These are phyloP conservation scores for Vachellia pachyceras DNA, from an alignment of 306 rosid genomes.

Conservation along the genomic window DNA sequence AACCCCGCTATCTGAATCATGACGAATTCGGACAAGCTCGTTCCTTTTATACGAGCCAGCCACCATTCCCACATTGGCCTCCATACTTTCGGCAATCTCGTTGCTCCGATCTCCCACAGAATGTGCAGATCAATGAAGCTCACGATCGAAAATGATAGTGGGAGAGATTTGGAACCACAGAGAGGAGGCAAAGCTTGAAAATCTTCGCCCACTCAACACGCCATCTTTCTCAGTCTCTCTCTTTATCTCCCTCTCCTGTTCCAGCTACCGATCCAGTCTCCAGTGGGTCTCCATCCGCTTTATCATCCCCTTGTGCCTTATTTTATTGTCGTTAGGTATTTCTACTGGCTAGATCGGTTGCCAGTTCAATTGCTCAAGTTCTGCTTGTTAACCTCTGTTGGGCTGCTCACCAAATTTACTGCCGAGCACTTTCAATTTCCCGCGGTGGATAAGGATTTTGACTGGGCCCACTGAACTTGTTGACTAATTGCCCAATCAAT, in stretches of 20 bases:
- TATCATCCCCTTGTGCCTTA: constrained; percentile 8
- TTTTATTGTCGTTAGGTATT: constrained; percentile 9
- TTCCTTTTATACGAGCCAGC: constrained; percentile 77
- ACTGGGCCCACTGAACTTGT: constrained; percentile 4
- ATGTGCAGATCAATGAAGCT: constrained; percentile 11
- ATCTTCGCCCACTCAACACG: constrained; percentile 58
- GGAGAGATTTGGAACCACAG: constrained; percentile 3
- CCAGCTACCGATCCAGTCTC: background rate
- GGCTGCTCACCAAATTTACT: background rate
- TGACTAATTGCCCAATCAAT: background rate
- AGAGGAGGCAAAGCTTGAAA: constrained; percentile 14
- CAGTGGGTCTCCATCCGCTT: constrained; percentile 3
- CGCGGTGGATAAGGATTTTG: too few species aligned
- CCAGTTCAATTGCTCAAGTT: constrained; percentile 22
- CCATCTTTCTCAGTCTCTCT: constrained; percentile 32
- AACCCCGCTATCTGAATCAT: constrained; percentile 79
- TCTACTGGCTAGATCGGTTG: constrained; percentile 46
- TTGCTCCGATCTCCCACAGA: background rate
- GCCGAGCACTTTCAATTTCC: background rate
- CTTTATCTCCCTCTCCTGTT: constrained; percentile 17
- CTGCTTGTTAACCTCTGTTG: background rate
- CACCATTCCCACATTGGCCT: constrained; percentile 74
- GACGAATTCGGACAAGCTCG: constrained; percentile 80
- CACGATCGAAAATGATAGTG: background rate
- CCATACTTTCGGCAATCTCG: constrained; percentile 44